Percentiles rank a stretch among this genome's conserved stretches.
Evolutionary conservation across 1,284 basidiomycete genomes (phyloP).

Genomic region (Tylopilus sp.): DNA sequence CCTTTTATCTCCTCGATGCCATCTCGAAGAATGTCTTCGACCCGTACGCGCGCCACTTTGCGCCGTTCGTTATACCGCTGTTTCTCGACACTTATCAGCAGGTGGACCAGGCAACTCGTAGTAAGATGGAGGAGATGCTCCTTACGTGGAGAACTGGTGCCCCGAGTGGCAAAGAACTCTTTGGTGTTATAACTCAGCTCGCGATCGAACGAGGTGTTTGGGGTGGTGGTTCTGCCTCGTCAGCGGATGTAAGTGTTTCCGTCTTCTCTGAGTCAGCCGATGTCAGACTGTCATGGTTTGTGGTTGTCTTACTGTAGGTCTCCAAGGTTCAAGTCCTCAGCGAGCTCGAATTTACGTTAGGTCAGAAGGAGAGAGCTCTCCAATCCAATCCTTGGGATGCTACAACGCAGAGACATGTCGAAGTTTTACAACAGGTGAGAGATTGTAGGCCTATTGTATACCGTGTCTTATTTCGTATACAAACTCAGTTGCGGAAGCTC

Average conservation of each 20-base stretch:
- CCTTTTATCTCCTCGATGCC: slow-evolving; percentile 94
- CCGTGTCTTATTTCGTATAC: slow-evolving; percentile 9
- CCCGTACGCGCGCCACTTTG: slow-evolving; percentile 82
- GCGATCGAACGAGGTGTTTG: slow-evolving; percentile 77
- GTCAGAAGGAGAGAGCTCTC: slow-evolving; percentile 67
- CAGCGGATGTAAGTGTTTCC: slow-evolving; percentile 31
- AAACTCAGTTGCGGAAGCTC: slow-evolving; percentile 62
- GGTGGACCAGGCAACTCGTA: slow-evolving; percentile 78
- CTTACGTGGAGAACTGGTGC: slow-evolving; percentile 87
- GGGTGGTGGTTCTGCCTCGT: slow-evolving; percentile 51
- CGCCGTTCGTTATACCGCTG: slow-evolving; percentile 70
- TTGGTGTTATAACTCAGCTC: slow-evolving; percentile 69
- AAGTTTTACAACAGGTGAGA: slow-evolving; percentile 69
- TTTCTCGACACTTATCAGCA: slow-evolving; percentile 83
- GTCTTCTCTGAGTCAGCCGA: neutral
- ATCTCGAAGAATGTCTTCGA: slow-evolving; percentile 93
- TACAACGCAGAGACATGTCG: slow-evolving; percentile 59
- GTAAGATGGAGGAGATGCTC: slow-evolving; percentile 96
- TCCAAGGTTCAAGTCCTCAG: slow-evolving; percentile 74
- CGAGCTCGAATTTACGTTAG: slow-evolving; percentile 74
- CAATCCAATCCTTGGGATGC: slow-evolving; percentile 67
- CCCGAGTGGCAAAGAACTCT: slow-evolving; percentile 76
- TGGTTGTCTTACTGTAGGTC: slow-evolving; percentile 39
- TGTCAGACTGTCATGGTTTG: slow-evolving; percentile 1
- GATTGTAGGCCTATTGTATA: neutral